phyloP scores from a whole-genome alignment of 805 yeast species.

The Candida ulmi region DNA sequence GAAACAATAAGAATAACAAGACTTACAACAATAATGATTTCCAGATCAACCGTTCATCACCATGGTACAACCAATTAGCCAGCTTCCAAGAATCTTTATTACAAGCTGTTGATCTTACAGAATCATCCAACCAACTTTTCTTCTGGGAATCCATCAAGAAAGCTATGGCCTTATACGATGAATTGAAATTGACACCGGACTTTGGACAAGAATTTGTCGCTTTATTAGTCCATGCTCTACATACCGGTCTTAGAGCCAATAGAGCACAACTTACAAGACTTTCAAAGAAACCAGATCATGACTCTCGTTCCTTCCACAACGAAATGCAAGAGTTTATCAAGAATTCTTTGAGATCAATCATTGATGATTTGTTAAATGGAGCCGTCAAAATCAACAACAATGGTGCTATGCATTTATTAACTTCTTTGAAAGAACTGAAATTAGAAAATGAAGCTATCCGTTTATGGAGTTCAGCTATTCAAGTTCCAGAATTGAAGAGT shows the following conservation, averaged over 20 bases:
- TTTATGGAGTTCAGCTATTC: conserved; percentile 64
- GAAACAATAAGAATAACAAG: not conserved
- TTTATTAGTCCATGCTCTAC: conserved; percentile 43
- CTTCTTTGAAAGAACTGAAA: conserved; percentile 55
- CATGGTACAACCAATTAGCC: conserved; percentile 43
- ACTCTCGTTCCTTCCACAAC: conserved; percentile 49
- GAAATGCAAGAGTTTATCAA: conserved; percentile 47
- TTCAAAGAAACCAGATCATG: conserved; percentile 56
- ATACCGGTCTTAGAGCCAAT: conserved; percentile 52
- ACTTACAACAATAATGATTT: conserved; percentile 21
- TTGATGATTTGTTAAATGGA: conserved; percentile 42
- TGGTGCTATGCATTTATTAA: conserved; percentile 52
- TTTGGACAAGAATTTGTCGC: conserved; percentile 42
- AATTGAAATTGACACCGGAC: conserved; percentile 41
- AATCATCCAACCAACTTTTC: conserved; percentile 36
- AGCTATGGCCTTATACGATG: conserved; percentile 46
- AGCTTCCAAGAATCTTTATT: conserved; percentile 48
- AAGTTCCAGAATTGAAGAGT: conserved; percentile 32
- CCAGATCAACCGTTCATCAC: conserved; percentile 25
- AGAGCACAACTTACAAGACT: conserved; percentile 48
- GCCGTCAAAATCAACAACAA: conserved; percentile 40
- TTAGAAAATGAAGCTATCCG: conserved; percentile 58
- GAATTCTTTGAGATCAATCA: conserved; percentile 44
- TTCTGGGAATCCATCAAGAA: conserved; percentile 49
- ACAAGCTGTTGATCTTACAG: conserved; percentile 26